Evolutionary conservation across 2,329 filamentous ascomycete genomes (phyloP), one percentile per base, ranked within the genome.

Genomic region (Lachnellula arida): DNA sequence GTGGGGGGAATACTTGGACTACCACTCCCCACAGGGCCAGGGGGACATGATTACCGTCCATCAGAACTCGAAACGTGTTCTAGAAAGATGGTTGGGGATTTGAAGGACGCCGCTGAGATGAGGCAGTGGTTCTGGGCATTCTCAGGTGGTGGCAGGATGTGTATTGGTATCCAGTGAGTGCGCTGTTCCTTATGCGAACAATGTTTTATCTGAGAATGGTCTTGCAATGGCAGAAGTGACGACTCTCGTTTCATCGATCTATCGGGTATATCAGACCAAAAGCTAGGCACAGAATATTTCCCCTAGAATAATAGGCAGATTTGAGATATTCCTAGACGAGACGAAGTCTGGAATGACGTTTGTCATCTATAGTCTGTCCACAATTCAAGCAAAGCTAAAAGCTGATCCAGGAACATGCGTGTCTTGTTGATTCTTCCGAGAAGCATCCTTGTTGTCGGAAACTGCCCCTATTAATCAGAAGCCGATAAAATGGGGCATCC

Each of bases 91-190:
- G 80, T 73, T 88, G 58, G 44, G 67, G 72, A 23, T 53, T 62
- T 65, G 1, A 60, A 69, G 59, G 52, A 61, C 54, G 67, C 71
- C 8, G 66, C 72, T 40, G 64, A 68, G 42, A 72, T 51, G 42
- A 73, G 61, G 48, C 75, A 78, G 8, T 80, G 80, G 14, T 87
- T 85, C 59, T 82, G 84, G 74, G 82, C 85, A 0, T 89, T 89
- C 66, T 82, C 85, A 0, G 85, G 80, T 6, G 85, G 86, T 0
- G 81, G 85, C 0, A 74, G 85, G 23, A 84, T 86, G 68, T 89
- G 86, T 59, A 75, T 89, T 5, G 86, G 85, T 0, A 79, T 60
- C 67, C 72, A 55, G 63, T 65, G 42, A 48, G 62, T 59, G 34
- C 23, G 2, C 34, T 40, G 5, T 40, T 12, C 22, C 22, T 40